Evolutionary conservation across 371 early-diverging fungal species (phyloP).

Genomic region (Mucor plumbeus): DNA sequence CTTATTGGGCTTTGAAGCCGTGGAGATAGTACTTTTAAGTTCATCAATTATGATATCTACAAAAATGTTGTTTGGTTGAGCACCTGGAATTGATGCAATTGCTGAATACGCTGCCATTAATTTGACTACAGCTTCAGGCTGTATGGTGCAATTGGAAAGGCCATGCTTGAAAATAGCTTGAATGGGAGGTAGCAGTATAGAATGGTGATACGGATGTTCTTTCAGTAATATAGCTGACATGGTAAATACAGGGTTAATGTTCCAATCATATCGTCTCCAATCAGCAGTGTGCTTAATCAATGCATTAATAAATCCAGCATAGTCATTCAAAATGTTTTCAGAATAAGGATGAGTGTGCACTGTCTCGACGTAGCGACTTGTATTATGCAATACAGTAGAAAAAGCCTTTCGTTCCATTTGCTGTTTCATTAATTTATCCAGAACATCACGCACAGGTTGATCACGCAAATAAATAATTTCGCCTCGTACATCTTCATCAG

Average conservation of each 20-base stretch:
- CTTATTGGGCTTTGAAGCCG: slow-evolving; percentile 35
- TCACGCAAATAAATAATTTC: slow-evolving; percentile 60
- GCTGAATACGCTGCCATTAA: slow-evolving; percentile 47
- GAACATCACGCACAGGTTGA: slow-evolving; percentile 66
- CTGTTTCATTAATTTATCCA: slow-evolving; percentile 64
- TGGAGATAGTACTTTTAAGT: slow-evolving; percentile 30
- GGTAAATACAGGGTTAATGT: slow-evolving; percentile 55
- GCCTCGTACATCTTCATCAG: slow-evolving; percentile 48
- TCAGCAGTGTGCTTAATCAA: slow-evolving; percentile 52
- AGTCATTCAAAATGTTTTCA: slow-evolving; percentile 50
- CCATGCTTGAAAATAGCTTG: slow-evolving; percentile 51
- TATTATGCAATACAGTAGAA: slow-evolving; percentile 61
- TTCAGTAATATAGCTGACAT: slow-evolving; percentile 57
- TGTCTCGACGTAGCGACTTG: slow-evolving; percentile 58
- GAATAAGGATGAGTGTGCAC: slow-evolving; percentile 61
- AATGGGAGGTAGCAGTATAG: slow-evolving; percentile 42
- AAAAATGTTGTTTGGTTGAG: slow-evolving; percentile 44
- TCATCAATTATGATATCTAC: slow-evolving; percentile 53
- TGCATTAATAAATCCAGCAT: slow-evolving; percentile 44
- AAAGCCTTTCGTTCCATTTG: slow-evolving; percentile 62
- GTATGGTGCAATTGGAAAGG: slow-evolving; percentile 42
- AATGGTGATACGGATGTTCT: slow-evolving; percentile 52
- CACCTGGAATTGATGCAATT: slow-evolving; percentile 36
- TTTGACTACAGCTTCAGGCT: slow-evolving; percentile 44
- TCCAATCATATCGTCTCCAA: slow-evolving; percentile 61